Evolutionary conservation across 2,329 filamentous ascomycete genomes (phyloP).

Genomic region (Ampelomyces quisqualis): DNA sequence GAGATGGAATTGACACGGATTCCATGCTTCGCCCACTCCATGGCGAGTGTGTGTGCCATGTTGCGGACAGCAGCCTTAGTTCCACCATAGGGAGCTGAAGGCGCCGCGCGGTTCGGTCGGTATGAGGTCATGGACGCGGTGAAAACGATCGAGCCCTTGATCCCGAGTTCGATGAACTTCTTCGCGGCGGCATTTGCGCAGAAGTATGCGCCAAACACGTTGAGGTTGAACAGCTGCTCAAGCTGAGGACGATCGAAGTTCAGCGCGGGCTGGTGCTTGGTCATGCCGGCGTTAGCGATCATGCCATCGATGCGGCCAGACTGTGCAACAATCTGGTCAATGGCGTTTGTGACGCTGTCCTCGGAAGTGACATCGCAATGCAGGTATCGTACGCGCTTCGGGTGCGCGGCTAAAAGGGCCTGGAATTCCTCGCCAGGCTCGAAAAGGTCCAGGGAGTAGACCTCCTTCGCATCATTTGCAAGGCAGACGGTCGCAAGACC

Average conservation of each 20-base stretch:
- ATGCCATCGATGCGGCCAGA: slow-evolving; percentile 54
- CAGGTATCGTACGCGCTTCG: slow-evolving; percentile 48
- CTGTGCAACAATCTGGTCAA: slow-evolving; percentile 52
- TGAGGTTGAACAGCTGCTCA: slow-evolving; percentile 51
- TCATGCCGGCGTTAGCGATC: slow-evolving; percentile 55
- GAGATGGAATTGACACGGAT: slow-evolving; percentile 85
- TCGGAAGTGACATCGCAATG: slow-evolving; percentile 54
- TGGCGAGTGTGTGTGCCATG: slow-evolving; percentile 62
- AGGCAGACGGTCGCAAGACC: slow-evolving; percentile 52
- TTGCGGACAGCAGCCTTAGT: slow-evolving; percentile 48
- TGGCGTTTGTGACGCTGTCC: slow-evolving; percentile 47
- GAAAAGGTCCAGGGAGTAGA: slow-evolving; percentile 54
- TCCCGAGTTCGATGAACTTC: slow-evolving; percentile 48
- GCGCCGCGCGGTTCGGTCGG: slow-evolving; percentile 53
- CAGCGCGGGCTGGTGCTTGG: slow-evolving; percentile 55
- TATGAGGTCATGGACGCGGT: slow-evolving; percentile 55
- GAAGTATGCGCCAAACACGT: slow-evolving; percentile 51
- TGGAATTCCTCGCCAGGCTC: slow-evolving; percentile 51
- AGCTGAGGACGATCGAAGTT: slow-evolving; percentile 55
- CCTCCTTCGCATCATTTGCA: slow-evolving; percentile 48
- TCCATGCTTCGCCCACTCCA: slow-evolving; percentile 79
- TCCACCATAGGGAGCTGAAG: slow-evolving; percentile 52
- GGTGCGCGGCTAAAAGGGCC: slow-evolving; percentile 45
- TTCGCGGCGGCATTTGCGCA: slow-evolving; percentile 51
- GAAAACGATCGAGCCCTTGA: slow-evolving; percentile 54